A percentile compares a stretch with the other conserved stretches of the same genome.
phyloP scores from a whole-genome alignment of 352 stramenopile species.

The Pythium inflatum region DNA sequence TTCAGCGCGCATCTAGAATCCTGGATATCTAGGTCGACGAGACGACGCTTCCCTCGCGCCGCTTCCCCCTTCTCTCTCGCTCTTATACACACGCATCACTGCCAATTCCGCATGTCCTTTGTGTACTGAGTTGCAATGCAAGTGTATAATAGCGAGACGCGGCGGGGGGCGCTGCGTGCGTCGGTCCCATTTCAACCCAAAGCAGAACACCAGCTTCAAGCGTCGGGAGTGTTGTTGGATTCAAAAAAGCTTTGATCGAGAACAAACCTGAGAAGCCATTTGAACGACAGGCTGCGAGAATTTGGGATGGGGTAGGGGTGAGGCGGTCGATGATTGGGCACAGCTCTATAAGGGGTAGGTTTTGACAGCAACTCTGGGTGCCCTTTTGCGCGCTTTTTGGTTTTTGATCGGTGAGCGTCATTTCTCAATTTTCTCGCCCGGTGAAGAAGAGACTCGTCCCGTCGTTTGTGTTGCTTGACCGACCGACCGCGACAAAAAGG shows the following conservation, averaged over 20 bases:
- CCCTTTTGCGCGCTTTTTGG: constrained; percentile 28
- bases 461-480: constrained; percentile 8
- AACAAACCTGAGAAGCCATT: too few relatives aligned
- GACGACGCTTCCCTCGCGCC: too few relatives aligned
- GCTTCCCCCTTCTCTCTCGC: too few relatives aligned
- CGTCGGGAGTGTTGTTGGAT: not conserved
- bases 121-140: too few relatives aligned
- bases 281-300: not conserved
- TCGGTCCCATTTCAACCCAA: not conserved
- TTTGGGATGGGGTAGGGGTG: constrained; percentile 22
- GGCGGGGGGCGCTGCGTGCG: too few relatives aligned
- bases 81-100: too few relatives aligned
- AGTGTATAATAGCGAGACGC: too few relatives aligned
- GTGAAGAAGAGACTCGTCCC: constrained; percentile 25
- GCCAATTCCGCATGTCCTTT: too few relatives aligned
- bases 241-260: not conserved
- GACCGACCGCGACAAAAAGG: constrained; percentile 16
- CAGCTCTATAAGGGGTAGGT: constrained; percentile 28
- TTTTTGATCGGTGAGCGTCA: constrained; percentile 32
- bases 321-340: constrained; percentile 15
- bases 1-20: too few relatives aligned
- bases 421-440: constrained; percentile 54
- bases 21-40: too few relatives aligned
- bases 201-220: not conserved
- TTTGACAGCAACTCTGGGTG: constrained; percentile 10